These are phyloP conservation scores for Colletotrichum coccodes DNA, from an alignment of 2,329 filamentous ascomycete species.

Conservation along the genomic window DNA sequence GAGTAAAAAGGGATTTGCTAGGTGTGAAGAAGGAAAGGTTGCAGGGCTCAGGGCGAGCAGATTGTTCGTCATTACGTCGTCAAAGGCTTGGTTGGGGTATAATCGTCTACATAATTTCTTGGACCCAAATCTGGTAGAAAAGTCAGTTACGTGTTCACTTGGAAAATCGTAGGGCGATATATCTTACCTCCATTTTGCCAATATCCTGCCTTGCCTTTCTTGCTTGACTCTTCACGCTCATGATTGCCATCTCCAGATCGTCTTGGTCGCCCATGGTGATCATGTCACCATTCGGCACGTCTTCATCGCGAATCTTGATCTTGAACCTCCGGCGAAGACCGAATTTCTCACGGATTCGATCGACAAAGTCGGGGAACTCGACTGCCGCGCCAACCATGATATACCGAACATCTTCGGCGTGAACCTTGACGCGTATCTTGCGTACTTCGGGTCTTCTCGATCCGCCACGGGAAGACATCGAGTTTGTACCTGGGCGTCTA, in stretches of 20 bases:
- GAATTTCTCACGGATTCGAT: constrained; percentile 88
- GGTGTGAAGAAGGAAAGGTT: constrained; percentile 22
- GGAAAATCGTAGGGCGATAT: not conserved
- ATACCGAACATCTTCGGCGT: constrained; percentile 90
- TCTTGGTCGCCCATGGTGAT: constrained; percentile 98
- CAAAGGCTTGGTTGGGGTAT: constrained; percentile 33
- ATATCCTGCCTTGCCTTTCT: constrained; percentile 81
- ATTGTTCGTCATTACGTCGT: constrained; percentile 47
- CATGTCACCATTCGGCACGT: constrained; percentile 82
- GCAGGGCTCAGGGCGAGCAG: constrained; percentile 20
- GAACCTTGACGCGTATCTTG: constrained; percentile 91
- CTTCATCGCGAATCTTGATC: constrained; percentile 89
- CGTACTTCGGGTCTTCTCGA: constrained; percentile 74
- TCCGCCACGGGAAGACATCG: constrained; percentile 60
- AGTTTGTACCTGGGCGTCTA: constrained; percentile 55
- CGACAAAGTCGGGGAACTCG: constrained; percentile 81
- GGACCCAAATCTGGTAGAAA: constrained; percentile 56
- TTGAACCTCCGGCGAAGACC: constrained; percentile 81
- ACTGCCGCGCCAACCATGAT: constrained; percentile 83
- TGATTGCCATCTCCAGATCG: constrained; percentile 89
- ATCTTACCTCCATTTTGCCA: constrained; percentile 93
- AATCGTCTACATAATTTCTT: constrained; percentile 51
- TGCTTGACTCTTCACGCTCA: constrained; percentile 73
- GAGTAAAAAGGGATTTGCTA: constrained; percentile 10
- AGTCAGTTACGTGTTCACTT: constrained; percentile 36